These are phyloP conservation scores for Pseudopediastrum boryanum DNA, from an alignment of 139 green algal genomes.

Conservation along the genomic window DNA sequence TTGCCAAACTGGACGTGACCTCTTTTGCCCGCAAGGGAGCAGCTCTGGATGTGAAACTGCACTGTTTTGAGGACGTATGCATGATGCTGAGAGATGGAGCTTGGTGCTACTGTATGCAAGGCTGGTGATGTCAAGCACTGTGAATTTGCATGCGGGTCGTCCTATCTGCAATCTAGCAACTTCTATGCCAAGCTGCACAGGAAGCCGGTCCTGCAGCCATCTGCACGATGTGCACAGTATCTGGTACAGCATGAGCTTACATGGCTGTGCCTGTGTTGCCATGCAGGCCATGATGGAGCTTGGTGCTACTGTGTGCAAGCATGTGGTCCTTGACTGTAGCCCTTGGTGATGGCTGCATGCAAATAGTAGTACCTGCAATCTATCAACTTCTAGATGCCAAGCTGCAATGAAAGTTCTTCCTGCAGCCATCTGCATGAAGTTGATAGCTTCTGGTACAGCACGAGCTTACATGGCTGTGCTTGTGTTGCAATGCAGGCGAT, in stretches of 20 bases:
- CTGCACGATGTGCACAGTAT: background rate
- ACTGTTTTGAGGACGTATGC: too few relatives aligned
- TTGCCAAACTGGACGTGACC: too few relatives aligned
- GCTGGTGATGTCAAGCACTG: slow-evolving; percentile 26
- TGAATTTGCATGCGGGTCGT: background rate
- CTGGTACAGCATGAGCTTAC: background rate
- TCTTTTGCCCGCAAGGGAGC: too few relatives aligned
- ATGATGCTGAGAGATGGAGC: too few relatives aligned
- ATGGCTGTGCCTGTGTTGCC: background rate
- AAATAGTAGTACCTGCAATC: too few relatives aligned
- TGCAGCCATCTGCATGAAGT: background rate
- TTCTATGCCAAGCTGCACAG: background rate
- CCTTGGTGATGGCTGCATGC: too few relatives aligned
- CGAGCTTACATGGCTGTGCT: background rate
- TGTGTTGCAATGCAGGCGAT: slow-evolving; percentile 67
- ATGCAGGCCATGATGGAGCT: slow-evolving; percentile 94
- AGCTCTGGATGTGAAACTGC: too few relatives aligned
- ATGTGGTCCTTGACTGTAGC: slow-evolving; percentile 66
- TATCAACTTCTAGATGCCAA: background rate
- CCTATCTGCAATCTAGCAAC: background rate
- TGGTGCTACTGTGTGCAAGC: slow-evolving; percentile 85
- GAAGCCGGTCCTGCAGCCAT: background rate
- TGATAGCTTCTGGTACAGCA: background rate
- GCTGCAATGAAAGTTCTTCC: background rate
- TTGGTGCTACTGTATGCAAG: slow-evolving; percentile 86